Conservation (phyloP, 2,329 filamentous ascomycete species). For the Pezicula rhizophila region DNA sequence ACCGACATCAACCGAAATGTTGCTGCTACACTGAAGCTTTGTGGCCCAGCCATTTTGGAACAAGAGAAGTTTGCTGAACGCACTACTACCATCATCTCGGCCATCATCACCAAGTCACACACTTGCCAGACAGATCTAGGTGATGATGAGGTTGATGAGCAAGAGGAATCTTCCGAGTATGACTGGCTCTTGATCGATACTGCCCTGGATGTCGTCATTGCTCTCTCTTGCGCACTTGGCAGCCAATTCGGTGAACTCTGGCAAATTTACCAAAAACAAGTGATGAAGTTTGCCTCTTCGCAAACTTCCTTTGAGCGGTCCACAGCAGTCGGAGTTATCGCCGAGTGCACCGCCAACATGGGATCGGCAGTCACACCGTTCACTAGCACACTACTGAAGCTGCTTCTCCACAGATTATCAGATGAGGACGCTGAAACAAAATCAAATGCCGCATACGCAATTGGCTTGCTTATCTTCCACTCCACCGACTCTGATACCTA, state of each 20-base stretch:
- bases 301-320: constrained; percentile 83
- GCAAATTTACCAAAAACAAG: constrained; percentile 91
- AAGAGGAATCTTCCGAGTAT: constrained; percentile 77
- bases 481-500: constrained; percentile 68
- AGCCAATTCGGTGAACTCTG: constrained; percentile 77
- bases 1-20: constrained; percentile 95
- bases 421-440: constrained; percentile 90
- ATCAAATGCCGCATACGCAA: constrained; percentile 90
- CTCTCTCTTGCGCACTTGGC: constrained; percentile 76
- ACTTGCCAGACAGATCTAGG: constrained; percentile 88
- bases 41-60: constrained; percentile 78
- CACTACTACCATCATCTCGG: constrained; percentile 66
- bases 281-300: constrained; percentile 82
- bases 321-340: constrained; percentile 84
- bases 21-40: constrained; percentile 82
- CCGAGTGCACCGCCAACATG: constrained; percentile 85
- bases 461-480: constrained; percentile 77
- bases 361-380: constrained; percentile 73
- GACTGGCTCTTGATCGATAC: constrained; percentile 97
- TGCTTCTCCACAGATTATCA: constrained; percentile 77
- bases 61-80: constrained; percentile 69
- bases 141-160: constrained; percentile 67
- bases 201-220: constrained; percentile 82
- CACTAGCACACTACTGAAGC: constrained; percentile 69
- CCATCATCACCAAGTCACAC: constrained; percentile 84